Evolutionary conservation across 2,329 filamentous ascomycete genomes (phyloP).

Genomic region (Chaetomium sp.): DNA sequence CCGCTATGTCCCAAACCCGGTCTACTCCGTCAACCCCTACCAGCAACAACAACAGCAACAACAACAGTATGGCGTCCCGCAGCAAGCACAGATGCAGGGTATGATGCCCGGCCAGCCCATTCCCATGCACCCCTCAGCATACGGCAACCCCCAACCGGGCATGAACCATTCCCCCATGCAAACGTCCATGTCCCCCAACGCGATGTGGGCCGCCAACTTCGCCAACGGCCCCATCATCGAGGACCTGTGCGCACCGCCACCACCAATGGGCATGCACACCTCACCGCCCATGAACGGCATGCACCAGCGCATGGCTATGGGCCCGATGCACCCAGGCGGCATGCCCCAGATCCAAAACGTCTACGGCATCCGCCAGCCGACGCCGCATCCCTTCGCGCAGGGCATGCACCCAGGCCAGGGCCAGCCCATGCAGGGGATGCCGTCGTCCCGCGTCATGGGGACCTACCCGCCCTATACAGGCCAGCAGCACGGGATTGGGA

Average conservation of each 20-base stretch:
- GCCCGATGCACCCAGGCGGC: constrained; percentile 20
- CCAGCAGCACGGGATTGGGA: background rate
- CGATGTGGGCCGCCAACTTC: constrained; percentile 25
- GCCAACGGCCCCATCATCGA: constrained; percentile 31
- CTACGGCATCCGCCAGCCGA: constrained; percentile 24
- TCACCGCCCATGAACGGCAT: constrained; percentile 21
- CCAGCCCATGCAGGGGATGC: constrained; percentile 7
- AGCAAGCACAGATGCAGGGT: constrained; percentile 18
- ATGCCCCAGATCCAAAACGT: constrained; percentile 28
- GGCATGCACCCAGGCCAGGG: constrained; percentile 12
- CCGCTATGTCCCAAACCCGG: constrained; percentile 21
- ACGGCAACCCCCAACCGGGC: constrained; percentile 13
- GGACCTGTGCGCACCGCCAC: constrained; percentile 28
- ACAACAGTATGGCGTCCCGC: constrained; percentile 16
- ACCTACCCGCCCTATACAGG: constrained; percentile 22
- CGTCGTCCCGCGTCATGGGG: constrained; percentile 12
- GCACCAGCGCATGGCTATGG: constrained; percentile 15
- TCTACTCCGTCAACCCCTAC: constrained; percentile 23
- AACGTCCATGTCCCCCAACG: constrained; percentile 15
- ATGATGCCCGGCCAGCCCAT: constrained; percentile 22
- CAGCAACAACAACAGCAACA: constrained; percentile 10
- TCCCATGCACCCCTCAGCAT: constrained; percentile 10
- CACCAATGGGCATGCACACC: constrained; percentile 14
- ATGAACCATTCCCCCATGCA: constrained; percentile 23
- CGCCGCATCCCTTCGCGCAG: background rate